Evolutionary conservation across 306 rosid genomes (phyloP), one percentile per base, ranked within the genome.

Genomic region (Vigna hirtella): DNA sequence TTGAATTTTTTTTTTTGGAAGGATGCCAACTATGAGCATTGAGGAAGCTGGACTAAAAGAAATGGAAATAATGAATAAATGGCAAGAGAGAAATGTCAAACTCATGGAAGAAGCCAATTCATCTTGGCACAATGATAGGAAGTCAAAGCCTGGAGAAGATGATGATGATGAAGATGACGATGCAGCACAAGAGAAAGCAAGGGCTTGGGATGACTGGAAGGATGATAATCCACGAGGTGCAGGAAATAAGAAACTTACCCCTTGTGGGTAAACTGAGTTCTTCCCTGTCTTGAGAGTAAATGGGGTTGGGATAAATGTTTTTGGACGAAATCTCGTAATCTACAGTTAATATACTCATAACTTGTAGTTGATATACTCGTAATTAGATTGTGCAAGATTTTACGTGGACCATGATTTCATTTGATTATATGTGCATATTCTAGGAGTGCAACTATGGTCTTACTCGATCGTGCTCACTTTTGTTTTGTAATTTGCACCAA

Each of bases 11-110:
- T 70, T 20, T 74, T 62, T 32, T 86, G 79, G 14, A 64, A 93
- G 99, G 94, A 9, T 96, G 86, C 99, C 98, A 59, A 96, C 99
- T 82, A 96, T 91, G 99, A 96, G 99, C 88, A 96, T 96, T 48
- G 99, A 96, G 88, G 98, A 96, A 83, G 99, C 99, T 22, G 99
- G 99, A 77, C 76, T 96, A 78, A 91, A 17, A 69, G 99, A 96
- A 87, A 96, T 96, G 99, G 93, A 91, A 72, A 91, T 96, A 17
- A 96, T 91, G 99, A 96, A 93, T 63, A 85, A 88, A 52, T 96
- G 98, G 98, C 99, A 96, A 88, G 98, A 96, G 91, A 84, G 70
- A 82, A 90, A 86, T 81, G 87, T 62, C 38, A 91, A 76, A 73
- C 79, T 91, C 72, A 93, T 96, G 86, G 96, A 91, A 77, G 98